Base-by-base conservation (phyloP, 2,329 filamentous ascomycete genomes). In the Fusarium mangiferae region DNA sequence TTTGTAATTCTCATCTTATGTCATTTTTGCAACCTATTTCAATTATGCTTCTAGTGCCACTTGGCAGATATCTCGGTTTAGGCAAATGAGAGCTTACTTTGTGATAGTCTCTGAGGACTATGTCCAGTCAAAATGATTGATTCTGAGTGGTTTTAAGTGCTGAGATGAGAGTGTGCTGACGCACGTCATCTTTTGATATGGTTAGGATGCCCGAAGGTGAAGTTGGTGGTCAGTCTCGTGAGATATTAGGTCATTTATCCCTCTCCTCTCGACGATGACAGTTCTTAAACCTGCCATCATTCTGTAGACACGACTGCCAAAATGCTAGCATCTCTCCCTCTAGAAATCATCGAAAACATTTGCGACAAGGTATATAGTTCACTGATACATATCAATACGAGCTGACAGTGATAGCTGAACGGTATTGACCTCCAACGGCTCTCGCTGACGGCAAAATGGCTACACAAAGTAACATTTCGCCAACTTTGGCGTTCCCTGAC, bases 151-250 rank as follows among this genome's bases (percentile, higher is more conserved):
- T 28, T 28, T 49, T 6, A 35, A 36, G 28, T 33, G 13, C 44
- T 68, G 55, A 68, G 63, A 56, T 56, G 20, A 68, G 64, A 68
- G 51, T 18, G 6, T 28, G 64, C 64, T 68, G 61, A 68, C 42
- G 0, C 20, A 28, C 17, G 49, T 55, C 38, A 68, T 66, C 35
- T 20, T 6, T 3, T 11, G 7, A 11, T 26, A 24, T 35, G 6
- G 6, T 6, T 20, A 59, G 30, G 14, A 26, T 36, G n/a, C 17
- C 14, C 3, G 6, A 28, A 7, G 2, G 22, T 5, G 2, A 28
- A 28, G 14, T n/a, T 33, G 55, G 36, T 44, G 36, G 26, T n/a
- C 20, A n/a, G 55, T 49, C 13, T 36, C 2, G 41, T 44, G 20
- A 54, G 41, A 62, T 62, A 41, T 45, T 22, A 33, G 33, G 8